phyloP scores from a whole-genome alignment of 2,329 filamentous ascomycete species.

The Colletotrichum gigasporum region DNA sequence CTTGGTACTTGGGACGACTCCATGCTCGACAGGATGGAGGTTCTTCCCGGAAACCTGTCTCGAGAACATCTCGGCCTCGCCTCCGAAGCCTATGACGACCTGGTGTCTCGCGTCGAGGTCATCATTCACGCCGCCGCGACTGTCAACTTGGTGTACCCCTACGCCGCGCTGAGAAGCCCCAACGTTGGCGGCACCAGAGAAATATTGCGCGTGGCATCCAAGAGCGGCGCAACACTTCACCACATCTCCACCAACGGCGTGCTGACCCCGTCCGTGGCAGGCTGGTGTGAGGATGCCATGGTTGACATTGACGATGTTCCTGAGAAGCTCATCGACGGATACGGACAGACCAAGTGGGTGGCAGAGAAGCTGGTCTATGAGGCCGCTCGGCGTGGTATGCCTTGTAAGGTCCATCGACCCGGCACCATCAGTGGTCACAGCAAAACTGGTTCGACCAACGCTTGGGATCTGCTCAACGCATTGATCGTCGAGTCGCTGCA shows the following conservation, averaged over 20 bases:
- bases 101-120: constrained; percentile 73
- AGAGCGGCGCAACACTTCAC: constrained; percentile 76
- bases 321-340: constrained; percentile 75
- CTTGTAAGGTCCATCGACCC: constrained; percentile 75
- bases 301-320: constrained; percentile 75
- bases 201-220: constrained; percentile 75
- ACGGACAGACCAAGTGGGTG: constrained; percentile 85
- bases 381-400: constrained; percentile 73
- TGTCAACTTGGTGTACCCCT: constrained; percentile 84
- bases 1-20: constrained; percentile 80
- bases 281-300: constrained; percentile 77
- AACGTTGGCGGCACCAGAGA: constrained; percentile 85
- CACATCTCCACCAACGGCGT: constrained; percentile 86
- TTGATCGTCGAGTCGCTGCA: constrained; percentile 81
- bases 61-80: constrained; percentile 75
- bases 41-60: constrained; percentile 78
- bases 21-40: constrained; percentile 80
- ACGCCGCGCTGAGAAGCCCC: constrained; percentile 76
- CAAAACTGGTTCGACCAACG: constrained; percentile 77
- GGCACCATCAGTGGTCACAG: constrained; percentile 85
- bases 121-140: constrained; percentile 82
- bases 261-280: constrained; percentile 73
- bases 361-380: constrained; percentile 79
- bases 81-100: constrained; percentile 69
- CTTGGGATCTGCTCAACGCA: constrained; percentile 81